Evolutionary conservation across 371 early-diverging fungal genomes (phyloP), one percentile per base, ranked within the genome.

Genomic region (Scutellospora calospora): DNA sequence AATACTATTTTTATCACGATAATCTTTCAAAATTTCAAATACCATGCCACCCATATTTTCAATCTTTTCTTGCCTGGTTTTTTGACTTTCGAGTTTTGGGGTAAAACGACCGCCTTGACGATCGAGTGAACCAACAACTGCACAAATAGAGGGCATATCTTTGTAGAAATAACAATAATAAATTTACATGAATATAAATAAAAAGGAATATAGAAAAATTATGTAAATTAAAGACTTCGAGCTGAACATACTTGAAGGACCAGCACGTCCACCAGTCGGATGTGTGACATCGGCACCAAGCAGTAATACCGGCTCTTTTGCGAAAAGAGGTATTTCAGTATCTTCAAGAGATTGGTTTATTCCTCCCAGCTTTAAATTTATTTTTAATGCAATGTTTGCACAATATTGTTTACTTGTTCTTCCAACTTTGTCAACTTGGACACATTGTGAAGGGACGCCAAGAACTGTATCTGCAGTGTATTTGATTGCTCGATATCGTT

Each of bases 91-190:
- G 81, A 84, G 27, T 71, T 65, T 25, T 84, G 73, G 91, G 0
- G 90, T 87, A 77, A 93, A 97, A 49, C 92, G 89, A 14, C 93
- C 87, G 41, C 92, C 93, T 80, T 91, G 86, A 0, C 87, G 83
- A 84, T 96, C 95, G 83, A 93, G 88, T 9, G 94, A 92, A 1
- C 93, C 96, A 16, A 97, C 97, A 5, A 96, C 87, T 0, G 96
- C 90, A 0, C 95, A 95, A 82, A 97, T 94, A 33, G 94, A 93
- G 20, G 93, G 94, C 71, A 86, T 87, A 33, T 55, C 78, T 54
- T 29, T 33, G n/a, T 22, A 68, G 72, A 91, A 92, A 5, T 5
- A 90, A 90, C 6, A 87, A 89, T 69, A 16, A 22, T 9, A 68
- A 62, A 62, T 9, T 62, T 31, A 11, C 62, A 29, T 27, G 16